Evolutionary conservation across 768 basidiomycete genomes (phyloP), one percentile per base, ranked within the genome.

Genomic region (Leccinum ochraceum): DNA sequence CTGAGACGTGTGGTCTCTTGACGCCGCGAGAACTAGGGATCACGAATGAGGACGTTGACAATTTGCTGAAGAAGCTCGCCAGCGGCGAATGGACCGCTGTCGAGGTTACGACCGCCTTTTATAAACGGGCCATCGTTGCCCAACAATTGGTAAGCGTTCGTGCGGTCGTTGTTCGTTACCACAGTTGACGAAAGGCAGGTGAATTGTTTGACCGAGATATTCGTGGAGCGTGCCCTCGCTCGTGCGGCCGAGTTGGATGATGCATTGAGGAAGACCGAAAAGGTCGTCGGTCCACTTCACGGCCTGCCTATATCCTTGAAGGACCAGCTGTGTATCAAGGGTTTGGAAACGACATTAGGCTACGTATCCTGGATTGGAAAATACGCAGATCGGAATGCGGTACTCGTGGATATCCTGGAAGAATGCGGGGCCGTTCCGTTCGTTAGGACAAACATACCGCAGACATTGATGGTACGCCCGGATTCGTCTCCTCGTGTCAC

Each of bases 181-280:
- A 9, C 48, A 6, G 17, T 34, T 57, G 30, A 63, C 11, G 13
- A 30, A 32, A 28, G 24, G 24, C 66, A 91, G 89, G 85, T 85
- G 6, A 92, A 92, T 64, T 93, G 92, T 69, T 69, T 94, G 39
- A 93, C 91, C 0, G 91, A 93, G 71, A 86, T 92, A n/a, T 92
- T 90, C 66, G 81, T 92, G 55, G 87, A 92, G 24, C 79, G 81
- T 5, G 92, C 89, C 1, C 76, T 91, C 4, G 75, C 73, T 14
- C 79, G 86, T 10, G 92, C 93, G 2, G 73, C 79, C 16, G 80
- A 85, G 68, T 78, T 94, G 4, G 93, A 94, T 65, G 82, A 81
- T 5, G 74, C 84, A 61, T 72, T 90, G 48, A 79, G 78, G 65
- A 75, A 67, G 61, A 92, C 85, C 0, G 92, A 92, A 22, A 80